These are phyloP conservation scores for Zygosaccharomyces siamensis DNA, from an alignment of 805 yeast genomes.

Conservation along the genomic window DNA sequence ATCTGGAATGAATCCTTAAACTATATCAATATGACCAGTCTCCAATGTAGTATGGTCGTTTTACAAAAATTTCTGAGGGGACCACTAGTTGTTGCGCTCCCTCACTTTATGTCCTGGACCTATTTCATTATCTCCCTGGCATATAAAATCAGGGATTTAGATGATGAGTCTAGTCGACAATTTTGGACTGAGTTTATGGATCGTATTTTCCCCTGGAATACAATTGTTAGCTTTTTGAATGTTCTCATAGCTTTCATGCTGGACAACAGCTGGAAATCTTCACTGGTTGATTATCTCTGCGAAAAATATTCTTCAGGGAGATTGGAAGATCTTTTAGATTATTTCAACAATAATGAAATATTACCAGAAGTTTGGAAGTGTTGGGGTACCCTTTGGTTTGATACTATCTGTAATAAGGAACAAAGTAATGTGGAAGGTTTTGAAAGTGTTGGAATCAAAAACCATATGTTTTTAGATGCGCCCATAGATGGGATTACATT, in stretches of 20 bases:
- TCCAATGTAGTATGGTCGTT: constrained; percentile 66
- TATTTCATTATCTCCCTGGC: constrained; percentile 66
- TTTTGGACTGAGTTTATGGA: constrained; percentile 38
- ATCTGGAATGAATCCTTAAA: constrained; percentile 55
- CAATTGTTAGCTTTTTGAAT: constrained; percentile 58
- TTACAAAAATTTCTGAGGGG: constrained; percentile 62
- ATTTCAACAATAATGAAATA: constrained; percentile 55
- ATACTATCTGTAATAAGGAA: constrained; percentile 48
- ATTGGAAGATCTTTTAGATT: constrained; percentile 41
- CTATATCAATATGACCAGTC: constrained; percentile 55
- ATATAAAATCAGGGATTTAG: constrained; percentile 41
- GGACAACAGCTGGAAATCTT: constrained; percentile 23
- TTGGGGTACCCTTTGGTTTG: constrained; percentile 83
- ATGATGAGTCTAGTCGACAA: constrained; percentile 15
- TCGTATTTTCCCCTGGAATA: constrained; percentile 64
- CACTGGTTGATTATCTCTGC: constrained; percentile 22
- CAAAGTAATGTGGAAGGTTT: constrained; percentile 42
- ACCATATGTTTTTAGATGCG: constrained; percentile 51
- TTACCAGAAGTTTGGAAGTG: constrained; percentile 78
- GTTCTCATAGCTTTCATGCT: constrained; percentile 40
- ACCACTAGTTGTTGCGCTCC: constrained; percentile 59
- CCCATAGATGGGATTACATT: constrained; percentile 60
- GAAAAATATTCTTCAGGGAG: constrained; percentile 23
- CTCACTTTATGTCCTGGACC: constrained; percentile 73
- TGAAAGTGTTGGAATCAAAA: constrained; percentile 53